Evolutionary conservation across 495 filamentous ascomycete genomes (phyloP).

Genomic region (Neurospora sp.): DNA sequence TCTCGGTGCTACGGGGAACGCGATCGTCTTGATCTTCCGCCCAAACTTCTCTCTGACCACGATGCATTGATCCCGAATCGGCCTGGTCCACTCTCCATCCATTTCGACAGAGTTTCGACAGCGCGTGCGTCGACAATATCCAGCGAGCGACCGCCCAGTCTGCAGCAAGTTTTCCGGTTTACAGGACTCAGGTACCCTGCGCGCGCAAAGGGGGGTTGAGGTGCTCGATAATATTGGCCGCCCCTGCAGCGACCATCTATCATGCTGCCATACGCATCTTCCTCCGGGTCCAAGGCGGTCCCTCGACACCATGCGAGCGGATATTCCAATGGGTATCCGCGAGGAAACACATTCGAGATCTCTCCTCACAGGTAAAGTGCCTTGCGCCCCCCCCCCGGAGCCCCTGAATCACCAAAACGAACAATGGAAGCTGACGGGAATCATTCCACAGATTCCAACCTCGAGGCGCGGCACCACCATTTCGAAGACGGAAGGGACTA

Average conservation of each 20-base stretch:
- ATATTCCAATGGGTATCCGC: slow-evolving; percentile 71
- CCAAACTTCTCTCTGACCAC: slow-evolving; percentile 1
- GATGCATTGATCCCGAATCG: slow-evolving; percentile 18
- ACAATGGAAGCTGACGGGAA: background rate
- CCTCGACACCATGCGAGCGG: slow-evolving; percentile 51
- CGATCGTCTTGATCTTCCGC: slow-evolving; percentile 7
- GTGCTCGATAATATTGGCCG: slow-evolving; percentile 2
- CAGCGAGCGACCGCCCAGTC: background rate
- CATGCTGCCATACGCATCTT: slow-evolving; percentile 33
- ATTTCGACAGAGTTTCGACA: background rate
- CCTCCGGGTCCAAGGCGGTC: slow-evolving; percentile 43
- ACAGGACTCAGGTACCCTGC: background rate
- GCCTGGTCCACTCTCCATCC: background rate
- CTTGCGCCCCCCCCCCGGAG: background rate
- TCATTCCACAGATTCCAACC: slow-evolving; percentile 65
- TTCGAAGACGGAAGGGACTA: slow-evolving; percentile 65
- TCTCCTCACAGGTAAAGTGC: slow-evolving; percentile 71
- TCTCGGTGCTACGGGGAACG: slow-evolving; percentile 12
- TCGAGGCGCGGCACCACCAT: slow-evolving; percentile 57
- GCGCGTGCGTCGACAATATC: background rate
- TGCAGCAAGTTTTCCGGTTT: background rate
- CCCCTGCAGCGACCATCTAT: slow-evolving; percentile 4
- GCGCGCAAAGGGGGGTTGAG: background rate
- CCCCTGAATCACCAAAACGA: background rate
- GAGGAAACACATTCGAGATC: slow-evolving; percentile 66